Evolutionary conservation across 176 grass and related monocot genomes (phyloP), one percentile per base, ranked within the genome.

Genomic region (Chrysopogon serrulatus): DNA sequence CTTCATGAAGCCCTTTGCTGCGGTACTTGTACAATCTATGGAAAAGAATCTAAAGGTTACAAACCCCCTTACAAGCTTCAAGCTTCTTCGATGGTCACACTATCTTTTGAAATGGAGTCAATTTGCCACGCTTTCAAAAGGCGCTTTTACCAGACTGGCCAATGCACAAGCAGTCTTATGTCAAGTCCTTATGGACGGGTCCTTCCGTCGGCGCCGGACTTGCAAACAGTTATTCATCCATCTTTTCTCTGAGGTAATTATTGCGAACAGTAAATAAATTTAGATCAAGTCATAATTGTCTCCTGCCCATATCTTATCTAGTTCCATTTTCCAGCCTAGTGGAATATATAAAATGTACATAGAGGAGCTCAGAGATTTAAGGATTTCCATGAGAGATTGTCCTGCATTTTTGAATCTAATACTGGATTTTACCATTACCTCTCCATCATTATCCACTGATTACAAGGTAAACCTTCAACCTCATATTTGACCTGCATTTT

Each of bases 21-120:
- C 85, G 33, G 36, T 83, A 40, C 91, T 98, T 68, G 85, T 98
- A 77, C 96, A 95, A 84, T 90, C 80, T 48, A 95, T 95, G 93
- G 96, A 98, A 84, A 95, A 84, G 85, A 86, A 91, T 68, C 78
- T 89, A 54, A 98, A 95, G 85, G 87, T 80, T 81, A 86, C 87
- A 59, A 94, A 84, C 70, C 85, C 91, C 73, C 84, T 92, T 74
- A 91, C 74, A 71, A 88, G 87, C 64, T 98, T 90, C 79, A 98
- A 88, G 83, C 96, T 95, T 92, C 91, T 98, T 37, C 90, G 86
- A 74, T 98, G 96, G 96, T 98, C 96, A 19, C 86, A 86, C 65
- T 84, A 88, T 79, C 93, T 98, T 93, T 36, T 98, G 49, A 98
- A 87, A 87, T 93, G 87, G 88, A 96, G 84, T 76, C 88, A 91